Percentiles rank a stretch among this genome's conserved stretches.
These are phyloP conservation scores for Nicotiana tabacum DNA, from an alignment of 257 asterid species.

Conservation along the genomic window DNA sequence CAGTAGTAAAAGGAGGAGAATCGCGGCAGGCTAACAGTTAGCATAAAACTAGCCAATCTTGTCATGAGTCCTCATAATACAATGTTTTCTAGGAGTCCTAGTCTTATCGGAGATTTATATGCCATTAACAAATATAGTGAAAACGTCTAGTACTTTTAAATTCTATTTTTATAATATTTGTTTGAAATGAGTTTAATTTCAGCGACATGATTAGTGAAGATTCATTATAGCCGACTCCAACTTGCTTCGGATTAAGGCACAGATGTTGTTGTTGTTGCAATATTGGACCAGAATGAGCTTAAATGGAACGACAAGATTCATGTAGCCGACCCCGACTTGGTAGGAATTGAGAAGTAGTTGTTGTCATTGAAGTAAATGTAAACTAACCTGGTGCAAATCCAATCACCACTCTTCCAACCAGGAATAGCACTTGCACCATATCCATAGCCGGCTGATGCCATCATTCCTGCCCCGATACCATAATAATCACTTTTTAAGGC, in stretches of 20 bases:
- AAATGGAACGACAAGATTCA: too few relatives aligned
- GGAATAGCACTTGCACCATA: conserved; percentile 45
- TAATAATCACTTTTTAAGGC: conserved; percentile 42
- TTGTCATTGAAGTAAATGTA: background rate
- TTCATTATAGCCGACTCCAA: background rate
- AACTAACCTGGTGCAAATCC: conserved; percentile 72
- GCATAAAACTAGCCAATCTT: too few relatives aligned
- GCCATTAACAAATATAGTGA: background rate
- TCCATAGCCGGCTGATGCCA: conserved; percentile 23
- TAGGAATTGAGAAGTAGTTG: too few relatives aligned
- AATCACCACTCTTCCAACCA: conserved; percentile 90
- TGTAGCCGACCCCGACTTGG: too few relatives aligned
- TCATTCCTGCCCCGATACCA: conserved; percentile 29
- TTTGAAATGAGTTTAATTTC: background rate
- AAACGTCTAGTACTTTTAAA: background rate
- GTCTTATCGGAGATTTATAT: background rate
- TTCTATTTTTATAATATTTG: background rate
- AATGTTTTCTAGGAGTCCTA: too few relatives aligned
- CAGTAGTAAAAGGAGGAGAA: too few relatives aligned
- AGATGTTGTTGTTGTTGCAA: too few relatives aligned
- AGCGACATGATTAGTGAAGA: background rate
- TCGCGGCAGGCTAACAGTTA: too few relatives aligned
- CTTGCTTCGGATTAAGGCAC: background rate
- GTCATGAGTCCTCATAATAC: too few relatives aligned
- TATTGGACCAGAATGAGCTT: too few relatives aligned